Conservation (phyloP, 2,329 filamentous ascomycete genomes). For the Ophiocordyceps polyrhachis-furcata region DNA sequence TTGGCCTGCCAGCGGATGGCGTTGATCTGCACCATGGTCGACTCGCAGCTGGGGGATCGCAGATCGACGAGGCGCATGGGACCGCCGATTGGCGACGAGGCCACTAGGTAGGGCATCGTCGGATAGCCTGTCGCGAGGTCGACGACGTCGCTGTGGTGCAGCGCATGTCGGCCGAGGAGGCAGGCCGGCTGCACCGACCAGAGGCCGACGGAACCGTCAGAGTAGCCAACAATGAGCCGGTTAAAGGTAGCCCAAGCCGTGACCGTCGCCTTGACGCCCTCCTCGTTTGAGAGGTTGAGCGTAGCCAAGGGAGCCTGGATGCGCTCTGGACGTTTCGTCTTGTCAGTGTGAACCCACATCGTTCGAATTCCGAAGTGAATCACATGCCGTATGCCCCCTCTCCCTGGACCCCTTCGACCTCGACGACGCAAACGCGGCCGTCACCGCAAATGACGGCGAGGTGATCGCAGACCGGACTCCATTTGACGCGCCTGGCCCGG, state of each 20-base stretch:
- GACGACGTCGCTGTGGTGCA: conserved; percentile 34
- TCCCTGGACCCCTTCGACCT: conserved; percentile 8
- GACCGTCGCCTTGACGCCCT: conserved; percentile 28
- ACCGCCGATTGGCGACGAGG: conserved; percentile 35
- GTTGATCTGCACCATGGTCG: conserved; percentile 31
- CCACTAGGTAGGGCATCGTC: conserved; percentile 34
- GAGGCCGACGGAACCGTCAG: conserved; percentile 34
- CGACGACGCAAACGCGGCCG: conserved; percentile 28
- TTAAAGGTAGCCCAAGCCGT: conserved; percentile 37
- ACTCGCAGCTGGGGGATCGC: conserved; percentile 30
- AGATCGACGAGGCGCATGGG: conserved; percentile 33
- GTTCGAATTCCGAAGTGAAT: no score
- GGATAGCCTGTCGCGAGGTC: conserved; percentile 38
- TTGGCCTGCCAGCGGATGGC: conserved; percentile 33
- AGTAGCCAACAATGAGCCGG: conserved; percentile 34
- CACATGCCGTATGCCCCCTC: conserved; percentile 22
- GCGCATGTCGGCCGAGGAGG: conserved; percentile 30
- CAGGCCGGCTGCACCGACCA: conserved; percentile 34
- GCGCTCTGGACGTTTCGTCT: conserved; percentile 18
- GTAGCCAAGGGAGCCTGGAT: conserved; percentile 24
- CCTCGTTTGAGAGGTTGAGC: conserved; percentile 26
- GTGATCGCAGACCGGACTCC: conserved; percentile 30
- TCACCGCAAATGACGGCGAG: conserved; percentile 32
- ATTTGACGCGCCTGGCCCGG: conserved; percentile 29
- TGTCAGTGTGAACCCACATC: conserved; percentile 4